Conservation (phyloP, 306 rosid genomes). For the Lathyrus oleraceus region DNA sequence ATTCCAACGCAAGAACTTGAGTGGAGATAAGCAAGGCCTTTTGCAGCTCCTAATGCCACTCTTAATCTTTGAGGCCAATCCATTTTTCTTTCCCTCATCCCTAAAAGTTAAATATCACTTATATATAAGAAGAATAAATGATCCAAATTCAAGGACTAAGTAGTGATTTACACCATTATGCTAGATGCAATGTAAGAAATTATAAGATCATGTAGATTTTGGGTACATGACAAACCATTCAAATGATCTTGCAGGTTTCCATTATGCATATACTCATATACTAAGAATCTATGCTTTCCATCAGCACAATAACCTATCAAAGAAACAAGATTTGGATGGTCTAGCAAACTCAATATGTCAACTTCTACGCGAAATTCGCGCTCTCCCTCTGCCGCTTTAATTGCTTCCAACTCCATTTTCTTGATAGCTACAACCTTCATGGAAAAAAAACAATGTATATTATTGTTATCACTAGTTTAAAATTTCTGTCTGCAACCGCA, state of each 20-base stretch:
- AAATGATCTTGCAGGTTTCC: constrained; percentile 94
- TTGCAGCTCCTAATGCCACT: constrained; percentile 92
- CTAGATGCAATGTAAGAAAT: neutral
- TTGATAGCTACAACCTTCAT: constrained; percentile 84
- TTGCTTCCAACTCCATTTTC: constrained; percentile 84
- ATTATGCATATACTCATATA: constrained; percentile 80
- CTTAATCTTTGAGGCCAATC: constrained; percentile 78
- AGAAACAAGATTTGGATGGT: constrained; percentile 86
- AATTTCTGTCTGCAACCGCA: too few relatives aligned
- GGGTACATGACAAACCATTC: constrained; percentile 57
- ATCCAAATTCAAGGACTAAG: too few relatives aligned
- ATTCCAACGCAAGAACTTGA: constrained; percentile 70
- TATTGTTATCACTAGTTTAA: too few relatives aligned
- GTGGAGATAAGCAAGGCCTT: constrained; percentile 87
- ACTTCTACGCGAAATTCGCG: constrained; percentile 91
- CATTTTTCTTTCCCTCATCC: constrained; percentile 67
- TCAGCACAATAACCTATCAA: constrained; percentile 95
- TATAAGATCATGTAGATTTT: constrained; percentile 16
- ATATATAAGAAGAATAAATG: constrained; percentile 18
- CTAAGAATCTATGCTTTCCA: constrained; percentile 89
- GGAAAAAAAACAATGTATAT: constrained; percentile 30
- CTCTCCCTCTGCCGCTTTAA: constrained; percentile 87
- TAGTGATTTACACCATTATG: too few relatives aligned
- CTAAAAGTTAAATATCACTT: constrained; percentile 30
- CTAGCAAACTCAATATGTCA: constrained; percentile 87